Evolutionary conservation across 1,284 basidiomycete species (phyloP), one percentile per base, ranked within the genome.

Genomic region (Tilletia setariae): DNA sequence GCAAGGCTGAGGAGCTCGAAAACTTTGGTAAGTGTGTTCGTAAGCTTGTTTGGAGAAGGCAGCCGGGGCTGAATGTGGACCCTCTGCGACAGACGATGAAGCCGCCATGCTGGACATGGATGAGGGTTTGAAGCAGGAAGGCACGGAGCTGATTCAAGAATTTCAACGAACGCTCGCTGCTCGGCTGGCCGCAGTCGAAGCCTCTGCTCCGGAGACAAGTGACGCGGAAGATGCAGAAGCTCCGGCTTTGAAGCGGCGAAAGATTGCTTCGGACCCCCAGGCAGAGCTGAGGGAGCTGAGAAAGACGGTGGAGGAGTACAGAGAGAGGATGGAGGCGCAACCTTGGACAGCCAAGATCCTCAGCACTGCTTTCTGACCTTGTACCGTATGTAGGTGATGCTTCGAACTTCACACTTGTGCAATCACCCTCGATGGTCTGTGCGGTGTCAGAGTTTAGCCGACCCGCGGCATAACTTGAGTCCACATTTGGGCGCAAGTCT

Each of bases 1-100:
- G 90, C 61, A 98, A 98, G 81, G 95, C 95, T 0, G 92, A 95
- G 75, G 95, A 98, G 75, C 85, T 99, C 35, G 96, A 99, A 84
- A 94, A 97, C 79, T 95, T 94, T 83, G 90, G 89, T 25, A 70
- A 68, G 28, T 40, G 16, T 4, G 7, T 59, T 25, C 32, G n/a
- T 6, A 6, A 30, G 0, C 1, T 2, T 4, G 16, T 59, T 30
- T 21, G 1, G 53, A 19, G 53, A 9, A 11, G 4, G 6, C 53
- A 30, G 16, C 6, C 23, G 25, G 53, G 32, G 56, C 56, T 61
- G 56, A 32, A 32, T 32, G 13, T 61, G 32, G 28, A 8, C 28
- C 40, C 43, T 25, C 49, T 56, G 19, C 51, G 11, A 32, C 59
- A 25, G 68, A 67, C 13, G 73, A 74, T 42, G 65, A 70, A 21